Evolutionary conservation across 306 rosid genomes (phyloP).

Genomic region (Abrus precatorius): DNA sequence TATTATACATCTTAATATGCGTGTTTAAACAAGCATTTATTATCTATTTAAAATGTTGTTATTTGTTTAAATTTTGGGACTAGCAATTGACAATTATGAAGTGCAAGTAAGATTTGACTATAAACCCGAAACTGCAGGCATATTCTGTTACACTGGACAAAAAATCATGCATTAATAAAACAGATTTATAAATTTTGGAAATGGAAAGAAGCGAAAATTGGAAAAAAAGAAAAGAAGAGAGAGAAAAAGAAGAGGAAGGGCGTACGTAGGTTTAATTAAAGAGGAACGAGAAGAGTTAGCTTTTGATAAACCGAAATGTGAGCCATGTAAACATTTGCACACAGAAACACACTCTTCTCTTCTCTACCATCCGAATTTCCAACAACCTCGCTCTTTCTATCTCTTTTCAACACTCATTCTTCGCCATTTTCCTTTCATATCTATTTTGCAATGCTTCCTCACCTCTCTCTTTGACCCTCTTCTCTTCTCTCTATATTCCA

Average conservation of each 20-base stretch:
- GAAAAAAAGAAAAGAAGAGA: background rate
- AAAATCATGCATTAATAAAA: no score
- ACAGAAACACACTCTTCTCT: constrained; percentile 2
- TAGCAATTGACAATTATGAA: no score
- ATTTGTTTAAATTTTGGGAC: no score
- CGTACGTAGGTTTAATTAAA: no score
- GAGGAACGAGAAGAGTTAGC: background rate
- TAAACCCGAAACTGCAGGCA: no score
- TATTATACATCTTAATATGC: no score
- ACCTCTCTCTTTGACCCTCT: background rate
- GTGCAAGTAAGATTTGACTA: no score
- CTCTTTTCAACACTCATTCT: constrained; percentile 67
- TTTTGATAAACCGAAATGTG: constrained; percentile 16
- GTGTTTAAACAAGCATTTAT: no score
- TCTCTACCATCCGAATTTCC: constrained; percentile 71
- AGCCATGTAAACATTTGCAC: constrained; percentile 44
- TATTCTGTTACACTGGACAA: no score
- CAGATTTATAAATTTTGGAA: no score
- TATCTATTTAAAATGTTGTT: no score
- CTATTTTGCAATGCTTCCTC: constrained; percentile 36
- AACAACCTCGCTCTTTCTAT: constrained; percentile 46
- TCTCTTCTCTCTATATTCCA: background rate
- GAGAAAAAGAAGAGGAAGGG: background rate
- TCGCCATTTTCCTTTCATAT: constrained; percentile 46
- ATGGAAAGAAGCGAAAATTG: no score